These are phyloP conservation scores for Aphanomyces cochlioides DNA, from an alignment of 352 stramenopile species.

Conservation along the genomic window DNA sequence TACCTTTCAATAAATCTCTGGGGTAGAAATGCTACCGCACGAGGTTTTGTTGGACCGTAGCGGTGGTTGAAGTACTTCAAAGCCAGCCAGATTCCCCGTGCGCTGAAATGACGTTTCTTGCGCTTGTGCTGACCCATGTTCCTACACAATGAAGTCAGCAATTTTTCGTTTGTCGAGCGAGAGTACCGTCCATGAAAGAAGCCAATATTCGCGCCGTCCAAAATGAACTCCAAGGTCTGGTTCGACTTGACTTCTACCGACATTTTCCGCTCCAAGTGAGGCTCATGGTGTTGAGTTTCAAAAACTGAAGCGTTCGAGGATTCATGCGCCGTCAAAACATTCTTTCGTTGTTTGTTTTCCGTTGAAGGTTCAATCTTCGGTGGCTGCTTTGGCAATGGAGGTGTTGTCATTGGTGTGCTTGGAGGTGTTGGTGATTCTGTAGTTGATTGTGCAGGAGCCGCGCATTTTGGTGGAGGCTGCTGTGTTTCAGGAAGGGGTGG, in stretches of 20 bases:
- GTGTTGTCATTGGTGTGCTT: neutral
- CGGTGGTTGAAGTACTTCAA: slow-evolving; percentile 21
- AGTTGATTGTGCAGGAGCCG: neutral
- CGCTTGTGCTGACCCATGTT: slow-evolving; percentile 16
- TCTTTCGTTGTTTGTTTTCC: no score
- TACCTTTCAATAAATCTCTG: slow-evolving; percentile 31
- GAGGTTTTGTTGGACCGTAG: neutral
- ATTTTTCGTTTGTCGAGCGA: neutral
- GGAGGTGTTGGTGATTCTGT: neutral
- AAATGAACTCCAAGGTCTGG: slow-evolving; percentile 13
- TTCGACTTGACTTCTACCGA: neutral
- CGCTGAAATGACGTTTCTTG: slow-evolving; percentile 16
- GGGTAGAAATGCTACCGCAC: slow-evolving; percentile 27
- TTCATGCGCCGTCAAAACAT: no score
- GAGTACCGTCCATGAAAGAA: slow-evolving; percentile 27
- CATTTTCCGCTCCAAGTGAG: slow-evolving; percentile 19
- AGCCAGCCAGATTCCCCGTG: slow-evolving; percentile 11
- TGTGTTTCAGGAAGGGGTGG: neutral
- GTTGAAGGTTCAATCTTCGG: neutral
- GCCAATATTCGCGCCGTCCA: slow-evolving; percentile 29
- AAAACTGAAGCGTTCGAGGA: neutral
- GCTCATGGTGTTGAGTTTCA: neutral
- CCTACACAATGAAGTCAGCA: neutral
- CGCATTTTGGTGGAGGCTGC: neutral
- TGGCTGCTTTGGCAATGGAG: neutral